Evolutionary conservation across 345 rosid species (phyloP).

Genomic region (Excoecaria cochinchinensis): DNA sequence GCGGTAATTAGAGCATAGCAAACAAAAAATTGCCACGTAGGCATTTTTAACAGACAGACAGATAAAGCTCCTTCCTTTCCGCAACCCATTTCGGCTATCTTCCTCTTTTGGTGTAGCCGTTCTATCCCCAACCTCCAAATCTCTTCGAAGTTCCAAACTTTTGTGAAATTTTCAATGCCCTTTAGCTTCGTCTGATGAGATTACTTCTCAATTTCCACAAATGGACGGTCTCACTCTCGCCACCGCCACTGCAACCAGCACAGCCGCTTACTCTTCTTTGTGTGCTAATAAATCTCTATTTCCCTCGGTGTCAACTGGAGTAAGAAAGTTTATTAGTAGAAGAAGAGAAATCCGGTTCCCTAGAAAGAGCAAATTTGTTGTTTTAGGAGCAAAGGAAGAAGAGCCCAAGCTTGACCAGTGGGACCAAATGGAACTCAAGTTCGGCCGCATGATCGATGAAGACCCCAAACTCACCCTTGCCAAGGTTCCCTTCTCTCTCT

Average conservation of each 20-base stretch:
- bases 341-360: slow-evolving; percentile 22
- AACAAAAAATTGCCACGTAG: slow-evolving; percentile 1
- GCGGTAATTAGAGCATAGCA: not conserved
- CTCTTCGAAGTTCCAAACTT: not conserved
- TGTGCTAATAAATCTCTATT: slow-evolving; percentile 21
- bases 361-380: slow-evolving; percentile 35
- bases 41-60: not conserved
- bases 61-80: slow-evolving; percentile 12
- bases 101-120: not conserved
- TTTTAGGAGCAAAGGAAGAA: slow-evolving; percentile 61
- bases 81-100: not conserved
- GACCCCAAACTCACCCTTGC: slow-evolving; percentile 93
- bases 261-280: slow-evolving; percentile 19
- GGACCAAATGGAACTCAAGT: slow-evolving; percentile 94
- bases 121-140: not conserved
- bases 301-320: slow-evolving; percentile 18
- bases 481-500: slow-evolving; percentile 47
- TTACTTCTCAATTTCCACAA: slow-evolving; percentile 11
- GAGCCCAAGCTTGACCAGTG: slow-evolving; percentile 52
- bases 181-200: slow-evolving; percentile 18
- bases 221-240: slow-evolving; percentile 62
- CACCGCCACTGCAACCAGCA: slow-evolving; percentile 33
- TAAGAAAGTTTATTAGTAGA: slow-evolving; percentile 18
- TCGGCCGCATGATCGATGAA: slow-evolving; percentile 80
- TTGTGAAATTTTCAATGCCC: not conserved